Evolutionary conservation across 176 grass and related monocot species (phyloP), one percentile per base, ranked within the genome.

Genomic region (Eragrostis nindensis): DNA sequence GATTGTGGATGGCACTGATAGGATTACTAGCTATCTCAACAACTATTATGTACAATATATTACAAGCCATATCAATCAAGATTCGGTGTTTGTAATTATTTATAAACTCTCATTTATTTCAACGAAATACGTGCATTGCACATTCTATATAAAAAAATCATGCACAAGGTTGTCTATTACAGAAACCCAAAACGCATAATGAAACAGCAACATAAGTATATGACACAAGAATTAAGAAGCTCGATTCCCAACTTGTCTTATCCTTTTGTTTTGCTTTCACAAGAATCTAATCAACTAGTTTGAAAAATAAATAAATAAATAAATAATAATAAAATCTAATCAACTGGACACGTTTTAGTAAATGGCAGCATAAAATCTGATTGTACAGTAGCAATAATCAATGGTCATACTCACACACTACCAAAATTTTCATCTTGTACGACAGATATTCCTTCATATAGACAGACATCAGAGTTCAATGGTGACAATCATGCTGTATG

Each of bases 141-240:
- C 22, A 60, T 25, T 60, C 56, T 26, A 4, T 8, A 54, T 21
- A 21, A 53, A 59, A 59, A 59, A 22, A 77, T n/a, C n/a, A 76
- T 75, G 52, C 0, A 8, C 39, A 83, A 54, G 18, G 21, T 7
- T 54, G 2, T 43, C 22, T 43, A 18, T 16, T 79, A 30, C 14
- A 68, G 27, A 38, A 71, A 65, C 40, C 9, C 5, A 32, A 38
- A 64, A 52, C 12, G 8, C 19, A 56, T 30, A 71, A 52, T 56
- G 66, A 78, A 71, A 77, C 63, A 77, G 36, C 6, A 68, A 82
- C 40, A 63, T 8, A 57, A 65, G 21, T 73, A 36, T 30, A 70
- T 1, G 8, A 40, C 19, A 56, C 25, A 57, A 9, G 12, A 39
- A 72, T 65, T 56, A 73, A 48, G 73, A 66, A 71, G 30, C 70